Evolutionary conservation across 352 stramenopile species (phyloP).

Genomic region (Globisporangium orthogonon): DNA sequence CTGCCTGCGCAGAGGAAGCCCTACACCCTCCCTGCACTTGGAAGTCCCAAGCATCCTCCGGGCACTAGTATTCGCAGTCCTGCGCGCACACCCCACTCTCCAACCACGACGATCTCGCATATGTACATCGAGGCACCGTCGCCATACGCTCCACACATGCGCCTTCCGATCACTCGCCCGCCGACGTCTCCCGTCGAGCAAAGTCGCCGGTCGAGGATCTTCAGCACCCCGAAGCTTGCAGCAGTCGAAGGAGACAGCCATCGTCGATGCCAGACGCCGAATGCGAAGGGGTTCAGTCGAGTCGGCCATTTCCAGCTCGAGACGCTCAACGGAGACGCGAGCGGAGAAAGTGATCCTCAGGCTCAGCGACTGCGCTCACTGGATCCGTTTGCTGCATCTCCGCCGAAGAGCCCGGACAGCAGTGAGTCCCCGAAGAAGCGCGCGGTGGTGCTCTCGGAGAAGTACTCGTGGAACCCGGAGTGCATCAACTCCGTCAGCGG

Average conservation of each 20-base stretch:
- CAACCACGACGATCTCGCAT: conserved; percentile 54
- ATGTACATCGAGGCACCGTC: conserved; percentile 44
- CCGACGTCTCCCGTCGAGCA: conserved; percentile 43
- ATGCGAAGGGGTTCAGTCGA: conserved; percentile 18
- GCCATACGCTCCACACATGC: conserved; percentile 35
- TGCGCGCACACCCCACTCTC: conserved; percentile 26
- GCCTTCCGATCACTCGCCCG: conserved; percentile 35
- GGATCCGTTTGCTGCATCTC: conserved; percentile 24
- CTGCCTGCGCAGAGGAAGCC: conserved; percentile 1
- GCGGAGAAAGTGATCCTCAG: background rate
- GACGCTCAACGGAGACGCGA: background rate
- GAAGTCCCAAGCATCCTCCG: background rate
- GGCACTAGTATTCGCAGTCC: conserved; percentile 12
- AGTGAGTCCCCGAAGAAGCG: conserved; percentile 23
- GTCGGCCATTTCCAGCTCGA: conserved; percentile 3
- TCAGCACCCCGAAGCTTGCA: conserved; percentile 57
- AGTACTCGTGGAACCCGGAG: conserved; percentile 67
- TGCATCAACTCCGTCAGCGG: conserved; percentile 72
- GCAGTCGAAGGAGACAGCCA: conserved; percentile 36
- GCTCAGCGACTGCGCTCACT: conserved; percentile 10
- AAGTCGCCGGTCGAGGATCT: conserved; percentile 37
- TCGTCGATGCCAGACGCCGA: conserved; percentile 48
- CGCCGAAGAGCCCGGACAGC: conserved; percentile 23
- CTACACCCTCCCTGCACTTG: conserved; percentile 30
- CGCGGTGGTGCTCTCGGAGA: conserved; percentile 31